A percentile compares a stretch with the other conserved stretches of the same genome.
Conservation (phyloP, 495 filamentous ascomycete species). For the Astrothelium subdiscretum region DNA sequence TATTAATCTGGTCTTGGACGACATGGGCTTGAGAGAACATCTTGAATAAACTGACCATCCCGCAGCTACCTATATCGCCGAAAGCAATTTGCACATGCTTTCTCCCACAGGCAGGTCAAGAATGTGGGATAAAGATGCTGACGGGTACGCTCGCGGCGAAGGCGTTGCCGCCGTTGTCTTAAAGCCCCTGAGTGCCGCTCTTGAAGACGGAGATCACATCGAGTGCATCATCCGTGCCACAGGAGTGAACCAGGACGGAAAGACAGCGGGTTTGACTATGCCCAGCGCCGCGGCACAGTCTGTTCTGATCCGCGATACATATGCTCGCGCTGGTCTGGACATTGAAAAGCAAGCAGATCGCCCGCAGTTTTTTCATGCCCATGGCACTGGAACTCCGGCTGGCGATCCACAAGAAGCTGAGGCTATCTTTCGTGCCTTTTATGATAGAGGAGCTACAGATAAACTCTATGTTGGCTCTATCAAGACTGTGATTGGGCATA, state of each 20-base stretch:
- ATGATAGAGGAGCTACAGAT: background rate
- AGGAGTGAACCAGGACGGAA: conserved; percentile 9
- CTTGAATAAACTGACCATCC: background rate
- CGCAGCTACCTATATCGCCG: conserved; percentile 4
- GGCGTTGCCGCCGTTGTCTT: conserved; percentile 27
- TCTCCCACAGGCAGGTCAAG: background rate
- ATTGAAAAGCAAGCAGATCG: conserved; percentile 7
- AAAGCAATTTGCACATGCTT: conserved; percentile 9
- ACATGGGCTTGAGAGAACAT: too few relatives aligned
- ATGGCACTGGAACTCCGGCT: conserved; percentile 9
- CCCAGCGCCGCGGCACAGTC: conserved; percentile 4
- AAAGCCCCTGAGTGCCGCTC: background rate
- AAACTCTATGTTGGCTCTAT: conserved; percentile 3
- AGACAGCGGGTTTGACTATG: conserved; percentile 5
- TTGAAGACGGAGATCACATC: conserved; percentile 3
- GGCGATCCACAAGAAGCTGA: conserved; percentile 5
- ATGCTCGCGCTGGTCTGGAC: conserved; percentile 14
- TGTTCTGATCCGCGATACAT: conserved; percentile 5
- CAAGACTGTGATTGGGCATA: conserved; percentile 37
- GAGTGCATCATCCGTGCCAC: conserved; percentile 2
- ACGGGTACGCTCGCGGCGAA: conserved; percentile 33
- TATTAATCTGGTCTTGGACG: too few relatives aligned
- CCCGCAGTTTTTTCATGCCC: conserved; percentile 12
- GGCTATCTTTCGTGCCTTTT: background rate
- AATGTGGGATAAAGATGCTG: conserved; percentile 1